A percentile compares a stretch with the other conserved stretches of the same genome.
Evolutionary conservation across 1,284 basidiomycete species (phyloP).

Genomic region (Rhodotorula sp.): DNA sequence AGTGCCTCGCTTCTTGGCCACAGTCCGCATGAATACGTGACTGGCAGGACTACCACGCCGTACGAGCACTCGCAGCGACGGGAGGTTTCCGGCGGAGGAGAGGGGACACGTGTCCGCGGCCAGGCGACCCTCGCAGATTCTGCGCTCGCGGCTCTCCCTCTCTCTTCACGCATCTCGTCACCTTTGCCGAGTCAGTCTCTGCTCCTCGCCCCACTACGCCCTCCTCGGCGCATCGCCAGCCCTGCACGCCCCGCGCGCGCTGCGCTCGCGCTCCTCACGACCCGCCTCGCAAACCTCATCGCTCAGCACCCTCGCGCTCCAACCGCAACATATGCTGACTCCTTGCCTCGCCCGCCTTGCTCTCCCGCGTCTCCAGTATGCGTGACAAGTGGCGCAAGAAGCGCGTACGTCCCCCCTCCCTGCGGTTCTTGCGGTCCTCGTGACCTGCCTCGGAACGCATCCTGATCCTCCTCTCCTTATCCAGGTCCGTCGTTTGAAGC

Average conservation of each 20-base stretch:
- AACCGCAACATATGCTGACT: neutral
- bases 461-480: neutral
- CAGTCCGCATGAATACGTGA: too few relatives aligned
- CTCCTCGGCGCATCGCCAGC: neutral
- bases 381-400: slow-evolving; percentile 51
- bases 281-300: neutral
- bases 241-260: neutral
- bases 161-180: slow-evolving; percentile 32
- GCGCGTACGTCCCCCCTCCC: slow-evolving; percentile 34
- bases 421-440: neutral
- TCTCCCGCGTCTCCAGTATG: slow-evolving; percentile 32
- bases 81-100: neutral
- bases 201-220: neutral
- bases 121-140: neutral
- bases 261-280: neutral
- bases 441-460: neutral
- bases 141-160: slow-evolving; percentile 4
- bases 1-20: too few relatives aligned
- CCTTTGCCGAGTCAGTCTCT: slow-evolving; percentile 21
- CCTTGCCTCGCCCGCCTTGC: neutral
- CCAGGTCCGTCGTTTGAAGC: slow-evolving; percentile 45
- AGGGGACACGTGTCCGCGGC: neutral
- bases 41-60: too few relatives aligned
- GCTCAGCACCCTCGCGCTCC: neutral
- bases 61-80: too few relatives aligned